Evolutionary conservation across 2,329 filamentous ascomycete genomes (phyloP), one percentile per base, ranked within the genome.

Genomic region (Fusarium sublunatum): DNA sequence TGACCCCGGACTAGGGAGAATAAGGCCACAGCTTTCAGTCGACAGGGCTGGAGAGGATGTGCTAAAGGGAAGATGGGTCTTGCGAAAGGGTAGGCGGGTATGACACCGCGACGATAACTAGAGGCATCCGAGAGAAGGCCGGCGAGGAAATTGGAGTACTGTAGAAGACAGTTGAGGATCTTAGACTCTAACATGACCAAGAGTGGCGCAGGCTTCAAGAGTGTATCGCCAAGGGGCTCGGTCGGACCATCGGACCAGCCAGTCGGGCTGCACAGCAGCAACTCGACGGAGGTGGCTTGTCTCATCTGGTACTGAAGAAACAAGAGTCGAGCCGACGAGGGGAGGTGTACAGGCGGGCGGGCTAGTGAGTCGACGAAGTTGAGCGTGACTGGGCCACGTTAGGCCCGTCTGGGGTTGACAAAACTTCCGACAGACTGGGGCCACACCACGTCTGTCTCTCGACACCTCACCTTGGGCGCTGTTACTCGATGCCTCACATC

Each of bases 381-480:
- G 65, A 62, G 49, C 61, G 58, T 67, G 59, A 68, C 68, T 68
- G 57, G 61, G 68, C 68, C 68, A 70, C 68, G 68, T 70, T 70
- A 68, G 68, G 53, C 60, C 64, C 51, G 68, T 70, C 68, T 71
- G 68, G 68, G 68, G 68, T 70, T 71, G 64, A 70, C 67, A 70
- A 70, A 69, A 70, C 64, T 65, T 70, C 68, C 68, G 68, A 70
- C 61, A 47, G 47, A 44, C 65, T 71, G 53, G 39, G 52, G 26
- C 45, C 67, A 70, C 68, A 46, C 68, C 53, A 43, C 35, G 19
- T 41, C 41, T 55, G 50, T 63, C 45, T 52, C 63, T 58, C 43
- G 47, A 71, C 57, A 57, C 48, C 43, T 50, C 35, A 35, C 24
- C 48, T 39, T 43, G 41, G 40, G 46, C 44, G 34, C 34, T 42